Base-by-base conservation (phyloP, 2,329 filamentous ascomycete species). In the Aspergillus phoenicis region DNA sequence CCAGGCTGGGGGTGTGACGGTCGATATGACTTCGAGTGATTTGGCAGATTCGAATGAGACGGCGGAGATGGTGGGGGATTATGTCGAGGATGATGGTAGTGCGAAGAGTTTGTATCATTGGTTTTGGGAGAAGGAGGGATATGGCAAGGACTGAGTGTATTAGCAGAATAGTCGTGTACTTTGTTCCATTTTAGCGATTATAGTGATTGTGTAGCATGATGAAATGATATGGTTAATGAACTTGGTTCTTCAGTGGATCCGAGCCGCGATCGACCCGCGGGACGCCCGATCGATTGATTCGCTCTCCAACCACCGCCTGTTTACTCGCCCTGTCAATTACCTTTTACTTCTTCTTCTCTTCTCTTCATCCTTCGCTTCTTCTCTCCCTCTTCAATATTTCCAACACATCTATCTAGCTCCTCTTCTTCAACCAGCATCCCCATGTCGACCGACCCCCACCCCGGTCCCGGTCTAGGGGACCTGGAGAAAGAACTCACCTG, bases 401-500 rank as follows among this genome's bases (percentile, higher is more conserved):
- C 41, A 49, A 20, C 30, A 43, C 24, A 11, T 51, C 49, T 22
- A 11, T 36, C 33, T 13, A 13, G 5, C 11, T 5, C 1, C 55
- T 51, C n/a, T 24, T 52, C 28, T 33, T 41, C 41, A 43, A 33
- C 17, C 39, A 57, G 26, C 48, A 47, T 57, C 59, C 52, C 58
- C 60, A 70, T 70, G 68, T 63, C 63, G 62, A 58, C 58, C 39
- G 65, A 64, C 60, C 43, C 61, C 41, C 60, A 41, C 22, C 26
- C 51, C 38, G 64, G 69, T 58, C 68, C 72, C 58, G 81, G 79
- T 52, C 72, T 83, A 60, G 74, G 82, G 71, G 91, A 96, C 77
- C 83, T 97, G 69, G 95, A 97, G 81, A 94, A 89, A 78, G 95
- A 99, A 85, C 82, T 98, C 80, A 93, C 90, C 57, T 98, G 94